Base-by-base conservation (phyloP, 768 basidiomycete species). In the Megacollybia marginata region DNA sequence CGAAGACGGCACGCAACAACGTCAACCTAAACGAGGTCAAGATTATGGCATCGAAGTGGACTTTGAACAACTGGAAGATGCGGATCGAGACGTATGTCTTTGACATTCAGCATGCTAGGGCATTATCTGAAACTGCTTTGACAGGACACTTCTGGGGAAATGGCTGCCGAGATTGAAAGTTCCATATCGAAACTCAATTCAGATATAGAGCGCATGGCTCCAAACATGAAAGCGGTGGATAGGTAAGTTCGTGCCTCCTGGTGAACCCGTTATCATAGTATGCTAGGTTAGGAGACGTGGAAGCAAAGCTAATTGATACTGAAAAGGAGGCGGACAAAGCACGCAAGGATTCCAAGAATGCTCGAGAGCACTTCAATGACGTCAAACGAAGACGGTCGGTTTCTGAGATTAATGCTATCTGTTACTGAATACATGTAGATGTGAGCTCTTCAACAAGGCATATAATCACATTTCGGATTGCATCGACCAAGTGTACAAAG, bases 401-500 rank as follows among this genome's bases (percentile, higher is more conserved):
- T 19, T 40, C n/a, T 42, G 23, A n/a, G 13, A 28, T 46, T n/a
- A 35, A 15, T 20, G 15, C 35, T 16, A 11, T 35, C n/a, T 19
- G 46, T 45, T 20, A 15, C 20, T 35, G 16, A 28, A 52, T 2
- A 34, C 13, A n/a, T n/a, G 33, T 15, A 80, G 86, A 56, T 80
- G 77, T 48, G 91, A 97, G 52, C 64, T 95, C 19, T 98, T 98
- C 74, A 93, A 94, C 66, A 90, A 87, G 57, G 96, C 96, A 0
- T 99, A 92, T 70, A 86, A 84, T 53, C 94, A 99, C 59, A 98
- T 99, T 49, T 89, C 94, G 10, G 92, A 94, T 52, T 76, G 82
- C 36, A 99, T 99, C 55, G 94, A 97, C 60, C 77, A 85, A 54
- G 94, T 98, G 1, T 99, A 99, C 71, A 98, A 98, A 67, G 93